These are phyloP conservation scores for Solanum appendiculatum DNA, from an alignment of 257 asterid species.

Conservation along the genomic window DNA sequence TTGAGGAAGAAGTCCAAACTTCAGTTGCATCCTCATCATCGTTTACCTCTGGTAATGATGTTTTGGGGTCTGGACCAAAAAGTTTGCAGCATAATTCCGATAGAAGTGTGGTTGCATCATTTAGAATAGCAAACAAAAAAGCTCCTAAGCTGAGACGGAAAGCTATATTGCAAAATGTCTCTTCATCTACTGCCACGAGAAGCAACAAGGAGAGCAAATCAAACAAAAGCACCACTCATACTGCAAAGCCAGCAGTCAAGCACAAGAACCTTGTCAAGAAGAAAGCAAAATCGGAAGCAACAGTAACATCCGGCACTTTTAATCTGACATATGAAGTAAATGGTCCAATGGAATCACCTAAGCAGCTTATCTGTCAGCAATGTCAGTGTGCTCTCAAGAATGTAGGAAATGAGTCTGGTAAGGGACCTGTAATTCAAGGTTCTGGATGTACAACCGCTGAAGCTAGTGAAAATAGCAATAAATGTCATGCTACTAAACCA, in stretches of 20 bases:
- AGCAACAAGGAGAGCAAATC: conserved; percentile 40
- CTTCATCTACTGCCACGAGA: conserved; percentile 41
- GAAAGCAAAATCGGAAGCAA: conserved; percentile 44
- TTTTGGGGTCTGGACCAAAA: conserved; percentile 15
- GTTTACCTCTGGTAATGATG: conserved; percentile 4
- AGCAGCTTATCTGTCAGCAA: conserved; percentile 56
- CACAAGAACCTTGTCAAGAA: conserved; percentile 42
- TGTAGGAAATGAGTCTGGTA: conserved; percentile 17
- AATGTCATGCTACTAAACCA: conserved; percentile 9
- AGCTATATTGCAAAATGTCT: conserved; percentile 30
- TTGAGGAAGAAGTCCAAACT: conserved; percentile 21
- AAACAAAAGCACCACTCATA: conserved; percentile 33
- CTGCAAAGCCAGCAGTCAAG: conserved; percentile 48
- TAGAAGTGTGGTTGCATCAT: conserved; percentile 23
- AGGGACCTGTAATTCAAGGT: conserved; percentile 9
- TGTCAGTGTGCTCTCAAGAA: conserved; percentile 69
- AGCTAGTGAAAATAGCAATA: conserved; percentile 6
- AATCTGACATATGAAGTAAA: conserved; percentile 15
- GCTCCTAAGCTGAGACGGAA: conserved; percentile 51
- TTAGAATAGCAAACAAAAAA: conserved; percentile 30
- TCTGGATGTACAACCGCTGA: conserved; percentile 11
- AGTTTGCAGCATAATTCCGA: conserved; percentile 17
- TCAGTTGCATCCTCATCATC: conserved; percentile 11
- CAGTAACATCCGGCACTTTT: conserved; percentile 8
- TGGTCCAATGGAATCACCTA: conserved; percentile 9